Base-by-base conservation (phyloP, 163 green algal genomes). In the Chlorella variabilis region DNA sequence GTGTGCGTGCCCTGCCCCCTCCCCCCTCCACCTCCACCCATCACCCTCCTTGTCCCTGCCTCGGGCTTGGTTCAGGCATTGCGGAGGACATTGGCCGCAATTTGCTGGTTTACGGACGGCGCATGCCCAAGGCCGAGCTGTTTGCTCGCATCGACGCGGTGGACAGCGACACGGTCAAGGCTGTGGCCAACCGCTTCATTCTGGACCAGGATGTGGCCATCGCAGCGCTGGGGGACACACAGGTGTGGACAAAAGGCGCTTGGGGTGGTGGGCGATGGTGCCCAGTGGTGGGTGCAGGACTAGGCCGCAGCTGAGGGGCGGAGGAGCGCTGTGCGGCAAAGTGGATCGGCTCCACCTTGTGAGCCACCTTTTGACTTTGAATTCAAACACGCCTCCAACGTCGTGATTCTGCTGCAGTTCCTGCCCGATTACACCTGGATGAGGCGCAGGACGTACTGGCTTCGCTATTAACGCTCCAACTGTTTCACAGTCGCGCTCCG, bases 131-230 rank as follows among this genome's bases (percentile, higher is more conserved):
- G 87, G 94, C 94, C 1, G 97, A 99, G 90, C 90, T 99, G 82
- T 98, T 99, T 91, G 96, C 97, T 4, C 93, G 97, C 81, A 99
- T 99, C 80, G 96, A 99, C 75, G 94, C 95, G 29, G 97, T 99
- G 21, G 92, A 96, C 77, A 90, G 90, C 25, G 90, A 94, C 42
- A 94, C 92, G 11, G 89, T 99, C 34, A 95, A 96, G 82, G 90
- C 85, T 62, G 96, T 98, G 36, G 96, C 95, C 27, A 90, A 98
- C 71, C 92, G 95, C 42, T 98, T 98, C 91, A 96, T 99, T 77
- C 95, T 97, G 80, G 96, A 99, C 89, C 73, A 87, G 73, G 96
- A 99, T 63, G 82, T 98, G 34, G 97, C 93, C 13, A 92, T 99
- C 49, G 92, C 95, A 15, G 90, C 95, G 42, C 93, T 98, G 48